These are phyloP conservation scores for Cerrena zonata DNA, from an alignment of 1,284 basidiomycete species.

Conservation along the genomic window DNA sequence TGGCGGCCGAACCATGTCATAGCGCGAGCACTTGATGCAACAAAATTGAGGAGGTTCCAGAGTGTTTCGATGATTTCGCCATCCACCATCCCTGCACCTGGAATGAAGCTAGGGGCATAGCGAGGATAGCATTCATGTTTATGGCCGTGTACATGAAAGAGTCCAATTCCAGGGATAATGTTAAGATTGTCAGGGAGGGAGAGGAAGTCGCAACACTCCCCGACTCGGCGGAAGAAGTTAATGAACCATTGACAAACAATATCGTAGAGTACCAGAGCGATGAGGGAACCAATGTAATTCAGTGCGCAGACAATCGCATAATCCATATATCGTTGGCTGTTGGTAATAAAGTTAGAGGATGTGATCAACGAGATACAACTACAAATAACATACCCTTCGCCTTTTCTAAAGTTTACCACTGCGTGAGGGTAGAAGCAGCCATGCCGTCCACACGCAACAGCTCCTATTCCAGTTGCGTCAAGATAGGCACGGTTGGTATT, in stretches of 20 bases:
- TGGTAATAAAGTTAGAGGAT: background rate
- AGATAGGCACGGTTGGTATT: background rate
- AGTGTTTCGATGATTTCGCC: slow-evolving; percentile 6
- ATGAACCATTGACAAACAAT: slow-evolving; percentile 1
- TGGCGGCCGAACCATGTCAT: background rate
- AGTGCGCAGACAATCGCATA: background rate
- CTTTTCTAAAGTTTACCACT: too few relatives aligned
- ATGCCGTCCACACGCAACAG: background rate
- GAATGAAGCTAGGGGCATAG: slow-evolving; percentile 3
- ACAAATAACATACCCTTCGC: too few relatives aligned
- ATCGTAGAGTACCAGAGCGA: slow-evolving; percentile 3
- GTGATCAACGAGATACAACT: background rate
- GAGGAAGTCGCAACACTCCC: too few relatives aligned
- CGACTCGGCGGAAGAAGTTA: background rate
- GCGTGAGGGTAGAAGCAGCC: background rate
- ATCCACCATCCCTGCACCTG: slow-evolving; percentile 2
- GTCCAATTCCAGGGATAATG: background rate
- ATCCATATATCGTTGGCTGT: too few relatives aligned
- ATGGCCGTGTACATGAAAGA: slow-evolving; percentile 8
- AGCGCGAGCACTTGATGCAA: background rate
- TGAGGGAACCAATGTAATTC: background rate
- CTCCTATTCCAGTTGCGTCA: too few relatives aligned
- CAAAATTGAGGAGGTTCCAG: background rate
- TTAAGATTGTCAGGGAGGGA: background rate
- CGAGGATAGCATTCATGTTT: background rate